phyloP scores from a whole-genome alignment of 176 grass and related monocot species.

The Zoysia pacifica region DNA sequence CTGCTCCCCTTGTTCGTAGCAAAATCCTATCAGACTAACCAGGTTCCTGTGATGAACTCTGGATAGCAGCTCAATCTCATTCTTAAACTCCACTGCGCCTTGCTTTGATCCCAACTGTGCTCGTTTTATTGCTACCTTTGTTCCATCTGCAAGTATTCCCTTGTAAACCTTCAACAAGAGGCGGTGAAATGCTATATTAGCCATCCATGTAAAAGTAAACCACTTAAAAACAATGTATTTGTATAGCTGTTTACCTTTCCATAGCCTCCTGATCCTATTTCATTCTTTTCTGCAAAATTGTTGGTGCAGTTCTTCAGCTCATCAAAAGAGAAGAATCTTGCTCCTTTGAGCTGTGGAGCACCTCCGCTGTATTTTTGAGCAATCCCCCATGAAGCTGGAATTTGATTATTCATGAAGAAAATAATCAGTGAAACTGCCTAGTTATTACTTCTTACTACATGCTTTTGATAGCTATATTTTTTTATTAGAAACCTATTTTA shows the following conservation, averaged over 20 bases:
- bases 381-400: constrained; percentile 51
- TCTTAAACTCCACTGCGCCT: constrained; percentile 65
- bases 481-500: not conserved
- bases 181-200: too few species aligned
- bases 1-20: constrained; percentile 74
- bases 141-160: constrained; percentile 57
- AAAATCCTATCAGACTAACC: constrained; percentile 79
- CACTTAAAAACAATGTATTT: too few species aligned
- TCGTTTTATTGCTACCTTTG: constrained; percentile 69
- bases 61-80: constrained; percentile 80
- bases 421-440: not conserved
- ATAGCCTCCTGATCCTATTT: constrained; percentile 65
- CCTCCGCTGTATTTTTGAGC: constrained; percentile 45
- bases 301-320: constrained; percentile 67
- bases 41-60: constrained; percentile 85
- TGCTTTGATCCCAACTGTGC: constrained; percentile 55
- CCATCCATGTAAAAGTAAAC: too few species aligned
- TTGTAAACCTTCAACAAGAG: constrained; percentile 56
- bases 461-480: not conserved
- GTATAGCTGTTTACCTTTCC: constrained; percentile 49
- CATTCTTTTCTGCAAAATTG: constrained; percentile 49
- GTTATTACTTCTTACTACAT: not conserved
- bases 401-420: constrained; percentile 14
- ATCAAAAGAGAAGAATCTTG: constrained; percentile 67
- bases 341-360: constrained; percentile 63